These are phyloP conservation scores for Euphorbia corollata DNA, from an alignment of 441 rosid species.

Conservation along the genomic window DNA sequence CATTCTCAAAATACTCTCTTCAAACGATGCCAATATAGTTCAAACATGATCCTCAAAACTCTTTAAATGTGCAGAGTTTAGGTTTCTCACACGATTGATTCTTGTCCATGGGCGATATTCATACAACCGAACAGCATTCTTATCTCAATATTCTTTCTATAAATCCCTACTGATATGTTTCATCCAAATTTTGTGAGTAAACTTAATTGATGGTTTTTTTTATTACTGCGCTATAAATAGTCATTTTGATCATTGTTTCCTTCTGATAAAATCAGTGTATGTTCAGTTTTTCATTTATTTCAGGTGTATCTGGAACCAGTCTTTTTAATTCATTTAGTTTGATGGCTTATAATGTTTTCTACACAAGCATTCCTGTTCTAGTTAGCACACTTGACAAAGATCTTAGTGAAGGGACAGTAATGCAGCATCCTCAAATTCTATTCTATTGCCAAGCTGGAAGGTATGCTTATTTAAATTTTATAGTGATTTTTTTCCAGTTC, in stretches of 20 bases:
- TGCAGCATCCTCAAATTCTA: slow-evolving; percentile 98
- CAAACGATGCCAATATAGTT: neutral
- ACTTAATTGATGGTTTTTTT: slow-evolving; percentile 2
- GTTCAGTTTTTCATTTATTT: slow-evolving; percentile 89
- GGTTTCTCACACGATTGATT: slow-evolving; percentile 84
- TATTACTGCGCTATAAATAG: neutral
- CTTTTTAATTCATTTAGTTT: slow-evolving; percentile 96
- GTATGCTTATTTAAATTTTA: slow-evolving; percentile 28
- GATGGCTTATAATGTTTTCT: slow-evolving; percentile 98
- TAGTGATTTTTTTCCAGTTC: slow-evolving; percentile 4
- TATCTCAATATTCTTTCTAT: slow-evolving; percentile 96
- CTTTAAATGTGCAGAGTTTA: slow-evolving; percentile 64
- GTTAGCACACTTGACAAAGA: slow-evolving; percentile 95
- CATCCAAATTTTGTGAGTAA: slow-evolving; percentile 96
- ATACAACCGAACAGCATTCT: slow-evolving; percentile 92
- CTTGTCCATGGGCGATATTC: slow-evolving; percentile 98
- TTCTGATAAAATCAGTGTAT: slow-evolving; percentile 40
- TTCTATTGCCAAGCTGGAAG: slow-evolving; percentile 99
- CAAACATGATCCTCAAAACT: neutral
- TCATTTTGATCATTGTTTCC: slow-evolving; percentile 3
- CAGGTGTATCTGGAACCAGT: slow-evolving; percentile 99
- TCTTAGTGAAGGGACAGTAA: slow-evolving; percentile 82
- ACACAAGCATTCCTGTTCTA: slow-evolving; percentile 91
- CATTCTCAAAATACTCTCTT: neutral
- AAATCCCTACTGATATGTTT: slow-evolving; percentile 89